Conservation (phyloP, 345 rosid genomes). For the Populus nigra region DNA sequence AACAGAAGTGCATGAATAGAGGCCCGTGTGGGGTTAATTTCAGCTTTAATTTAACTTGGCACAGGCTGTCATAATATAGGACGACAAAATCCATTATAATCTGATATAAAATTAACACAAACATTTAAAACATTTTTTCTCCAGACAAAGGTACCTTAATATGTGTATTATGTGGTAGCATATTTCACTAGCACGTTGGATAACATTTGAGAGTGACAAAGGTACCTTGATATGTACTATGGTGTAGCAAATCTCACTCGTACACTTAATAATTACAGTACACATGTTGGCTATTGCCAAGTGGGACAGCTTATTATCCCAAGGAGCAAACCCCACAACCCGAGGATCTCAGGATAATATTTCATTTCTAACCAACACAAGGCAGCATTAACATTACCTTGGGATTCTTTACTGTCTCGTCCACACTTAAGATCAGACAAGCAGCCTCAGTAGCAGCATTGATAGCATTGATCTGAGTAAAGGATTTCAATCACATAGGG, state of each 20-base stretch:
- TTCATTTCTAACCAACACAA: not conserved
- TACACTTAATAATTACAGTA: not conserved
- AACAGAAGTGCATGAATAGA: not conserved
- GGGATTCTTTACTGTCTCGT: constrained; percentile 97
- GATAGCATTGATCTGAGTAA: constrained; percentile 82
- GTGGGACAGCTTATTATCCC: not conserved
- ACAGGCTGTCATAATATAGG: not conserved
- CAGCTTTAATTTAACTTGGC: not conserved
- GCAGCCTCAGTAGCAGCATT: constrained; percentile 99
- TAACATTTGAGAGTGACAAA: too few species aligned
- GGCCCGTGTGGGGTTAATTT: not conserved
- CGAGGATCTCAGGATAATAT: not conserved
- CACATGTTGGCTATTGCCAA: not conserved
- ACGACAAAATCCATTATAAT: not conserved
- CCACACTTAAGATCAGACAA: constrained; percentile 90
- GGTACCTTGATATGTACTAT: too few species aligned
- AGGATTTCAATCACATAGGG: not conserved
- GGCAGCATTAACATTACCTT: constrained; percentile 49
- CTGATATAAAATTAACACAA: not conserved
- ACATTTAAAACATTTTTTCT: not conserved
- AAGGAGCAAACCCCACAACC: not conserved
- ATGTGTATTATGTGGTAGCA: not conserved
- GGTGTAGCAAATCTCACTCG: too few species aligned
- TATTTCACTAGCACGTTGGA: not conserved
- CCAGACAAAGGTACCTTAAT: not conserved